Conservation (phyloP, 2,329 filamentous ascomycete genomes). For the Canariomyces notabilis region DNA sequence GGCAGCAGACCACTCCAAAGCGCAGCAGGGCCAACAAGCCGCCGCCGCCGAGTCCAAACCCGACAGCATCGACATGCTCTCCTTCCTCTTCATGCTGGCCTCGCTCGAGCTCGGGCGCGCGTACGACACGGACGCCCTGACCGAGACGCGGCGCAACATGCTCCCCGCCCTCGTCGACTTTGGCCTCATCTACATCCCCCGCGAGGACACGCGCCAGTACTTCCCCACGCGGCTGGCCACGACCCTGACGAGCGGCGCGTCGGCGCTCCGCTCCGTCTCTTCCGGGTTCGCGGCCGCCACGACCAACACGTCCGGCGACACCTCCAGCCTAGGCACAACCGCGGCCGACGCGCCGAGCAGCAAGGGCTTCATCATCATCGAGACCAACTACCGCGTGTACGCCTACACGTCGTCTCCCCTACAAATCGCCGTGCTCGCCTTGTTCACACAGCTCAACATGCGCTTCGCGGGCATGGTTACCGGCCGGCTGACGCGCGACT, state of each 20-base stretch:
- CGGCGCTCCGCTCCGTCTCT: conserved; percentile 64
- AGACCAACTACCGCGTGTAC: conserved; percentile 97
- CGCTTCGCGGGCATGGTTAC: conserved; percentile 94
- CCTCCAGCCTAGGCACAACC: conserved; percentile 45
- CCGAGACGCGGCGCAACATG: conserved; percentile 77
- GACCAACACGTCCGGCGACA: conserved; percentile 36
- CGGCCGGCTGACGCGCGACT: conserved; percentile 82
- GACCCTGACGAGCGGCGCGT: conserved; percentile 73
- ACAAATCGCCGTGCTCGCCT: conserved; percentile 86
- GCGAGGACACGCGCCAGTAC: conserved; percentile 54
- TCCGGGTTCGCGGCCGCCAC: conserved; percentile 65
- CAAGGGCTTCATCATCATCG: conserved; percentile 86
- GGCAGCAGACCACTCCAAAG: conserved; percentile 60
- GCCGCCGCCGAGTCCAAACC: conserved; percentile 63
- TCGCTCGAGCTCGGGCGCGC: conserved; percentile 86
- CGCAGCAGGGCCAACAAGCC: conserved; percentile 31
- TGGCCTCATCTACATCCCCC: conserved; percentile 76
- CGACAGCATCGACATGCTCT: conserved; percentile 89
- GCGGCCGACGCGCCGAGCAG: conserved; percentile 38
- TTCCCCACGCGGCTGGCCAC: conserved; percentile 94
- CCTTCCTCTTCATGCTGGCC: conserved; percentile 92
- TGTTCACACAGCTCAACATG: conserved; percentile 83
- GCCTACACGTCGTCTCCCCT: conserved; percentile 92
- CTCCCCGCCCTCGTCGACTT: conserved; percentile 88
- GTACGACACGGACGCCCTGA: conserved; percentile 81